Percentiles rank a stretch among this genome's conserved stretches.
phyloP scores from a whole-genome alignment of 2,329 filamentous ascomycete species.

The Trichophyton equinum region DNA sequence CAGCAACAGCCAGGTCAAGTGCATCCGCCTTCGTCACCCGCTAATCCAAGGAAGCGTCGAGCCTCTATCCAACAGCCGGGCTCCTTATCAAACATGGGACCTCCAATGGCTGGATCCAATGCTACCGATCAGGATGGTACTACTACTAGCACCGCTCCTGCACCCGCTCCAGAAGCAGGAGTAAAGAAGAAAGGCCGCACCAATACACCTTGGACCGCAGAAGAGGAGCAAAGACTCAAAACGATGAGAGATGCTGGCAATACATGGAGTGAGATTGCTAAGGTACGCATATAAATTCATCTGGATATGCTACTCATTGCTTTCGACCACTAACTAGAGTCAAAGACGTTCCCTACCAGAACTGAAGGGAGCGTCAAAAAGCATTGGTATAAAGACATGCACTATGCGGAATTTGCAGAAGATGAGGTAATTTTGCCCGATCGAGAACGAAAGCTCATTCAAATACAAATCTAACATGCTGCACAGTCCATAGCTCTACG shows the following conservation, averaged over 20 bases:
- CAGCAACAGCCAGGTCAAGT: constrained; percentile 17
- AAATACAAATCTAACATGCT: constrained; percentile 3
- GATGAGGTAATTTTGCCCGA: constrained; percentile 57
- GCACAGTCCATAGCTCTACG: constrained; percentile 45
- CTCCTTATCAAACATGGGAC: constrained; percentile 26
- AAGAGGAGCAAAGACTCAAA: constrained; percentile 84
- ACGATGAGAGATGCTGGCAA: constrained; percentile 85
- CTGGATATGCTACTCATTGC: neutral
- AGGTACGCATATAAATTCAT: constrained; percentile 45
- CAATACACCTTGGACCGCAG: constrained; percentile 97
- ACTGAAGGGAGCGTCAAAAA: constrained; percentile 99
- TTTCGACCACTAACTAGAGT: neutral
- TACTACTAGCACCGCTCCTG: constrained; percentile 20
- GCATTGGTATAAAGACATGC: constrained; percentile 99
- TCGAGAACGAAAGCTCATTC: constrained; percentile 13
- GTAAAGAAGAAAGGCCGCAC: constrained; percentile 76
- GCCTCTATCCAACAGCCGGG: constrained; percentile 28
- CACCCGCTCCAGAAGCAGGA: constrained; percentile 42
- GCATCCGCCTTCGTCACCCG: constrained; percentile 16
- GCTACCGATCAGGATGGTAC: constrained; percentile 21
- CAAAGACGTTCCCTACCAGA: constrained; percentile 73
- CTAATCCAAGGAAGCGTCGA: constrained; percentile 35
- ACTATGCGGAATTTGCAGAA: constrained; percentile 96
- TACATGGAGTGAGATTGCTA: constrained; percentile 96
- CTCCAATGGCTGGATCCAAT: constrained; percentile 20